phyloP scores from a whole-genome alignment of 805 yeast species.

The Blastobotrys parvus region DNA sequence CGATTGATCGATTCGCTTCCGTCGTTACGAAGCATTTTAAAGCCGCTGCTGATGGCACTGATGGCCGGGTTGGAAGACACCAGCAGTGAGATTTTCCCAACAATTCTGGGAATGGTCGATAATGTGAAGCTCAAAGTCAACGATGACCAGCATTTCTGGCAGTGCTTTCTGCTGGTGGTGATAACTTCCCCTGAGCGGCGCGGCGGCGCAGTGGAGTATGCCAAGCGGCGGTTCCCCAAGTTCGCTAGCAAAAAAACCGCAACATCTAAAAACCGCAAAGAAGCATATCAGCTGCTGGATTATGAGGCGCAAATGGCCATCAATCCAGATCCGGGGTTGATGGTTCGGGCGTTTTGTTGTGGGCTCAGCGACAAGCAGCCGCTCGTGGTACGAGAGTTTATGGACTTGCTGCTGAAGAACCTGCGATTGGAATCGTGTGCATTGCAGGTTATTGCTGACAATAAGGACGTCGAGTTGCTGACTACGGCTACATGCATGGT shows the following conservation, averaged over 20 bases:
- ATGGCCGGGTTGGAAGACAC: constrained; percentile 91
- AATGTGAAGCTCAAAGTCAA: constrained; percentile 45
- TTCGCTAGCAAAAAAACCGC: neutral
- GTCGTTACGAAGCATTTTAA: constrained; percentile 47
- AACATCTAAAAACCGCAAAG: neutral
- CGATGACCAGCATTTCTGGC: constrained; percentile 82
- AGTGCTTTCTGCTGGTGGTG: constrained; percentile 62
- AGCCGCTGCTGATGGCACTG: constrained; percentile 64
- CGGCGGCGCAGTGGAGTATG: constrained; percentile 77
- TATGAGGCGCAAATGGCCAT: constrained; percentile 54
- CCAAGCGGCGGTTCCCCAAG: constrained; percentile 53
- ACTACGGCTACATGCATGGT: constrained; percentile 58
- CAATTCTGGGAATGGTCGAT: constrained; percentile 53
- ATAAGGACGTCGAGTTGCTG: constrained; percentile 48
- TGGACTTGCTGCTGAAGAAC: constrained; percentile 66
- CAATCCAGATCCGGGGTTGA: constrained; percentile 69
- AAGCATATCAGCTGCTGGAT: constrained; percentile 21
- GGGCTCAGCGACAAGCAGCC: constrained; percentile 61
- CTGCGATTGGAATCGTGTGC: constrained; percentile 58
- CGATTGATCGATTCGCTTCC: constrained; percentile 46
- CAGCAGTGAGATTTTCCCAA: constrained; percentile 68
- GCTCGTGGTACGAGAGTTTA: constrained; percentile 78
- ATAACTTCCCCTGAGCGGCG: constrained; percentile 73
- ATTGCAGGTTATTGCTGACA: constrained; percentile 38
- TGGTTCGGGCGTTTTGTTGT: constrained; percentile 63